phyloP scores from a whole-genome alignment of 2,329 filamentous ascomycete genomes.

The Dendryphion nanum region DNA sequence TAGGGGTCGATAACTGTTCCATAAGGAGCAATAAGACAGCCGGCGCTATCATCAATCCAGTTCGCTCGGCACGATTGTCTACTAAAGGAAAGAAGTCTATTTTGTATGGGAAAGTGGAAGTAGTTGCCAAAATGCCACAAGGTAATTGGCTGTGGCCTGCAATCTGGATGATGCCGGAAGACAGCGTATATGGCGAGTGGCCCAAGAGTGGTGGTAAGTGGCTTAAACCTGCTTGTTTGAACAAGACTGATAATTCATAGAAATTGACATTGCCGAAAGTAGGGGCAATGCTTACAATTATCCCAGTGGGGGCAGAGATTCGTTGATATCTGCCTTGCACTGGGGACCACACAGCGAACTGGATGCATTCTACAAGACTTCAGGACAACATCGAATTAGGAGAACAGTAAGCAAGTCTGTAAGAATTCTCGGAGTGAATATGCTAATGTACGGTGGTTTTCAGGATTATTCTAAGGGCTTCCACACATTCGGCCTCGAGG shows the following conservation, averaged over 20 bases:
- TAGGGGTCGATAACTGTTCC: slow-evolving; percentile 59
- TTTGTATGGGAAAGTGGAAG: slow-evolving; percentile 77
- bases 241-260: too few relatives aligned
- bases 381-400: slow-evolving; percentile 39
- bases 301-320: slow-evolving; percentile 72
- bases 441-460: not conserved
- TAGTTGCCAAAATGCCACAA: slow-evolving; percentile 69
- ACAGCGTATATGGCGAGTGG: slow-evolving; percentile 71
- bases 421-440: not conserved
- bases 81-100: slow-evolving; percentile 67
- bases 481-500: slow-evolving; percentile 64
- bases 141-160: slow-evolving; percentile 87
- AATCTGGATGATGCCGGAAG: slow-evolving; percentile 65
- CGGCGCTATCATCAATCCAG: slow-evolving; percentile 70
- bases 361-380: slow-evolving; percentile 20
- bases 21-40: slow-evolving; percentile 73
- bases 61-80: slow-evolving; percentile 72
- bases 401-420: too few relatives aligned
- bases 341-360: slow-evolving; percentile 57
- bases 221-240: too few relatives aligned
- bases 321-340: slow-evolving; percentile 73
- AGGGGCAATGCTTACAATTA: slow-evolving; percentile 76
- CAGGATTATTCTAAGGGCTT: slow-evolving; percentile 62
- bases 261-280: slow-evolving; percentile 77
- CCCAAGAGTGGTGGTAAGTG: slow-evolving; percentile 60